phyloP scores from a whole-genome alignment of 768 basidiomycete genomes.

The Chalciporus sphaerocephalus region DNA sequence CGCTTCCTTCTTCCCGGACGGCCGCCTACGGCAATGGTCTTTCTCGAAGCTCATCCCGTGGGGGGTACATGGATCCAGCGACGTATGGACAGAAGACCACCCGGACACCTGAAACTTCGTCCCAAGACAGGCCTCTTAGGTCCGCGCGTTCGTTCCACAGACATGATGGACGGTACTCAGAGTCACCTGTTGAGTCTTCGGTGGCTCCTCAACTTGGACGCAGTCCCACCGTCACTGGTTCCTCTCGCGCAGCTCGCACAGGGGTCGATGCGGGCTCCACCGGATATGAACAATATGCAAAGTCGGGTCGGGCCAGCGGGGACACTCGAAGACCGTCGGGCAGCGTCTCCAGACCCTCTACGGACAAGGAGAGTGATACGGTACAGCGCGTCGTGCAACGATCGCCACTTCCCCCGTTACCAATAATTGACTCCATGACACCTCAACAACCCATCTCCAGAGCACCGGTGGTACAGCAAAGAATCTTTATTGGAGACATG shows the following conservation, averaged over 20 bases:
- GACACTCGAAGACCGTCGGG: constrained; percentile 23
- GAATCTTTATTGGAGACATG: constrained; percentile 73
- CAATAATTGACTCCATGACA: constrained; percentile 33
- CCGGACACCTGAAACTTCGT: constrained; percentile 16
- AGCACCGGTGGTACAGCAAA: constrained; percentile 50
- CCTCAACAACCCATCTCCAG: constrained; percentile 25
- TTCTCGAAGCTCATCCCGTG: constrained; percentile 23
- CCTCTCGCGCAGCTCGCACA: constrained; percentile 12
- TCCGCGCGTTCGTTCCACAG: constrained; percentile 62
- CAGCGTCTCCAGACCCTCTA: constrained; percentile 17
- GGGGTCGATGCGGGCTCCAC: constrained; percentile 15
- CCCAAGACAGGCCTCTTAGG: constrained; percentile 35
- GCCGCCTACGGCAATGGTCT: constrained; percentile 8
- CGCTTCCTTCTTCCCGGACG: constrained; percentile 9
- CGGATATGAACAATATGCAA: constrained; percentile 17
- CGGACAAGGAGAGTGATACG: constrained; percentile 22
- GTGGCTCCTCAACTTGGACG: constrained; percentile 32
- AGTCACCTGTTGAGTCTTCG: constrained; percentile 30
- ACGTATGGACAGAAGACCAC: constrained; percentile 13
- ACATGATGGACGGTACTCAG: constrained; percentile 33
- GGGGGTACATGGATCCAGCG: constrained; percentile 11
- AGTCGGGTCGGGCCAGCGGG: constrained; percentile 24
- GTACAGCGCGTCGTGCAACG: constrained; percentile 26
- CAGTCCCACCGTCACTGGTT: constrained; percentile 31
- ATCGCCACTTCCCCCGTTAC: constrained; percentile 38